Evolutionary conservation across 2,329 filamentous ascomycete genomes (phyloP).

Genomic region (Pseudogymnoascus sp.): DNA sequence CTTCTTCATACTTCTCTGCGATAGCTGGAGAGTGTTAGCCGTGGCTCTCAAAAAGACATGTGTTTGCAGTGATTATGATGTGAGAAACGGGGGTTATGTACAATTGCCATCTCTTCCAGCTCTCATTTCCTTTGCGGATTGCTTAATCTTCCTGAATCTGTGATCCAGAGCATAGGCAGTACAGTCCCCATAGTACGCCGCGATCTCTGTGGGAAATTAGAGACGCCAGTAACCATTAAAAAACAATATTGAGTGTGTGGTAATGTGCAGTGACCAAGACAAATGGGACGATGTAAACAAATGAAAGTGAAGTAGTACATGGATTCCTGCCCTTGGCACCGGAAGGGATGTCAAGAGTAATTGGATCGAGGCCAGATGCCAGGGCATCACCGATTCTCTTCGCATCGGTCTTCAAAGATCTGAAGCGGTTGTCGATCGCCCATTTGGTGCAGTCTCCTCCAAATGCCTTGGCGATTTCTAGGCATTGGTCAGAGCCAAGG

Average conservation of each 20-base stretch:
- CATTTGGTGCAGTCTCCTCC: constrained; percentile 29
- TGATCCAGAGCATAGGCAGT: constrained; percentile 22
- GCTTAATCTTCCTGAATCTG: constrained; percentile 23
- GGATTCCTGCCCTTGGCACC: constrained; percentile 7
- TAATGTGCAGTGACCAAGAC: constrained; percentile 5
- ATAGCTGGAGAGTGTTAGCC: constrained; percentile 24
- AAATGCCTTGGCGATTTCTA: constrained; percentile 20
- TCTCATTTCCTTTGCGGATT: constrained; percentile 19
- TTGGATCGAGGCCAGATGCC: constrained; percentile 27
- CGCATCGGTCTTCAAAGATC: constrained; percentile 32
- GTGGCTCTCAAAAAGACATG: constrained; percentile 10
- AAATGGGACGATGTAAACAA: background rate
- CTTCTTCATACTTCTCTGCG: constrained; percentile 19
- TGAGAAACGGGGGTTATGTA: constrained; percentile 14
- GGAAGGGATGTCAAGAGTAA: constrained; percentile 21
- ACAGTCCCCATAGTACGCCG: constrained; percentile 17
- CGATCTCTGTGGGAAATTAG: constrained; percentile 20
- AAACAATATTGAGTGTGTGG: background rate
- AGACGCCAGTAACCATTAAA: background rate
- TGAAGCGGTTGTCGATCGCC: constrained; percentile 32
- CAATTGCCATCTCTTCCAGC: background rate
- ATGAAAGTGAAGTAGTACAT: constrained; percentile 2
- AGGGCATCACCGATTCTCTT: constrained; percentile 29
- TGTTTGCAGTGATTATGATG: constrained; percentile 11
- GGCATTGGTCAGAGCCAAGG: background rate